Base-by-base conservation (phyloP, 2,329 filamentous ascomycete genomes). In the Cladophialophora chaetospira region DNA sequence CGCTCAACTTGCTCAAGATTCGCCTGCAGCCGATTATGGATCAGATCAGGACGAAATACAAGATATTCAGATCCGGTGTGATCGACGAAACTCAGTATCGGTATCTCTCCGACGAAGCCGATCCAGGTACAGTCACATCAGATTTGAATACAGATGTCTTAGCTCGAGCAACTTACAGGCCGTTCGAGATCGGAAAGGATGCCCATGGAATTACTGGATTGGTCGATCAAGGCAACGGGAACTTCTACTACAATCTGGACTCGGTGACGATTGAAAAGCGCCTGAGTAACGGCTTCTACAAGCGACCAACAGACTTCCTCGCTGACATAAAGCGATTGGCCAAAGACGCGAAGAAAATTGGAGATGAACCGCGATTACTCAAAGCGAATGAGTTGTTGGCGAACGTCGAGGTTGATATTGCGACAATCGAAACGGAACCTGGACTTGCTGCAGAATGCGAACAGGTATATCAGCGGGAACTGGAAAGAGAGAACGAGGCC, bases 261-360 rank as follows among this genome's bases (percentile, higher is more conserved):
- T 89, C 93, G 9, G 88, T 88, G 3, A 93, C 88, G 1, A 97
- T 99, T 51, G 94, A 99, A 75, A 91, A 96, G 70, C 87, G 94
- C n/a, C 79, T 99, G 29, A 95, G 91, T 3, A 97, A 99, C 70
- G 94, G 94, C 4, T 99, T 91, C 73, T 99, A 99, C 73, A 90
- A 91, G 65, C 85, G 92, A 9, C 90, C 92, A 0, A 87, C 87
- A 66, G 93, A 97, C 70, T 99, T 97, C 69, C 75, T 96, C 48
- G 86, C 86, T 36, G 94, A 99, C 70, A 89, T 97, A 67, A 89
- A 88, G 70, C 84, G 87, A 31, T 77, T 99, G 4, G 87, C 88
- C 19, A 93, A 90, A 70, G 94, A 99, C 73, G 87, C 92, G 9
- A 89, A 86, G 69, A 86, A 85, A 9, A 82, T 86, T 56, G 89